These are phyloP conservation scores for Gardenia jasminoides DNA, from an alignment of 257 asterid species.

Conservation along the genomic window DNA sequence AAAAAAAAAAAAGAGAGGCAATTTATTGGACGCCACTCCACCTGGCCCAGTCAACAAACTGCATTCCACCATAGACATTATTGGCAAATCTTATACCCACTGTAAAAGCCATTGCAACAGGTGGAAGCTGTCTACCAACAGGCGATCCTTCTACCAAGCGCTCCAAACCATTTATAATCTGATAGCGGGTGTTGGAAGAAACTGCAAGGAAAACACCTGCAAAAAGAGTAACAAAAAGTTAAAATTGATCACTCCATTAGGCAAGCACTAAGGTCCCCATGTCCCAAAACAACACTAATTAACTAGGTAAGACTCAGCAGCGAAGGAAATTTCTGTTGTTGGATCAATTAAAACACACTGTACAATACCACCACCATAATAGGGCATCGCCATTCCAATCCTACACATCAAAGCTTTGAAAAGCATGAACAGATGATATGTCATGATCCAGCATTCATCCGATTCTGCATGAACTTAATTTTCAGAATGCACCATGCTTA, in stretches of 20 bases:
- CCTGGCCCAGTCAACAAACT: conserved; percentile 98
- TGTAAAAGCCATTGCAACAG: conserved; percentile 82
- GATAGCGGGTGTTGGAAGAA: conserved; percentile 92
- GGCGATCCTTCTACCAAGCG: conserved; percentile 84
- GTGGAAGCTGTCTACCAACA: conserved; percentile 61
- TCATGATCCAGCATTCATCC: not conserved
- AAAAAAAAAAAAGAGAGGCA: not conserved
- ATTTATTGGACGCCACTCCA: conserved; percentile 75
- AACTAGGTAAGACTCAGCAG: not conserved
- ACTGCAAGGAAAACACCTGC: conserved; percentile 87
- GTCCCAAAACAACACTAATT: not conserved
- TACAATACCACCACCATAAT: not conserved
- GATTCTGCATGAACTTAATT: not conserved
- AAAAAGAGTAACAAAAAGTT: not conserved
- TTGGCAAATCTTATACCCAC: conserved; percentile 90
- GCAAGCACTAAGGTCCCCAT: not conserved
- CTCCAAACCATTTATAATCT: conserved; percentile 85
- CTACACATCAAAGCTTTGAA: not conserved
- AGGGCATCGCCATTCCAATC: not conserved
- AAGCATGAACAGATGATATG: not conserved
- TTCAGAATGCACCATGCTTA: not conserved
- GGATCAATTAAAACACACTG: not conserved
- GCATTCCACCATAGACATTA: conserved; percentile 95
- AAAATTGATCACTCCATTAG: not conserved
- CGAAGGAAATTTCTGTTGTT: not conserved